These are phyloP conservation scores for Tolypocladium cylindrosporum DNA, from an alignment of 2,329 filamentous ascomycete genomes.

Conservation along the genomic window DNA sequence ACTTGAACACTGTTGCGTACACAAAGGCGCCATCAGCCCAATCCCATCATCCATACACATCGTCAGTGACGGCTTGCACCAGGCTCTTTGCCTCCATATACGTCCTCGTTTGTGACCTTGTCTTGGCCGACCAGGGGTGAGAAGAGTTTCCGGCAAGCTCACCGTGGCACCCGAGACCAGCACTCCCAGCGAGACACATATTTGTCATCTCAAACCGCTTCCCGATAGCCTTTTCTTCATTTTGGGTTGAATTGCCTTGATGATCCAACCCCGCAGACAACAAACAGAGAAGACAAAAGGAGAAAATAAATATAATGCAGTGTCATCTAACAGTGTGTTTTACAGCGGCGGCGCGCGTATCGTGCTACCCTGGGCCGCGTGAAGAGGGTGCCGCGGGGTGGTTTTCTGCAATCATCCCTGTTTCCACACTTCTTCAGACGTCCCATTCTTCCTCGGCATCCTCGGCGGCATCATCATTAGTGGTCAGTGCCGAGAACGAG, in stretches of 20 bases:
- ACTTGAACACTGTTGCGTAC: neutral
- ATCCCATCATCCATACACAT: neutral
- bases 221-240: neutral
- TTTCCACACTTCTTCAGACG: slow-evolving; percentile 23
- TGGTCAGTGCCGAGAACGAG: slow-evolving; percentile 39
- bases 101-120: neutral
- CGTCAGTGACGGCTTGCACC: neutral
- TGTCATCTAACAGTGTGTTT: slow-evolving; percentile 1
- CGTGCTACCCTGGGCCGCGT: neutral
- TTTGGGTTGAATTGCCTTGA: slow-evolving; percentile 8
- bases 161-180: neutral
- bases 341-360: slow-evolving; percentile 1
- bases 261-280: slow-evolving; percentile 11
- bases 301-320: slow-evolving; percentile 5
- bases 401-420: neutral
- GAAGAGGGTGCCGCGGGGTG: neutral
- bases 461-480: slow-evolving; percentile 27
- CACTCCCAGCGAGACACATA: neutral
- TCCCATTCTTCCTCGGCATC: slow-evolving; percentile 42
- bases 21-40: neutral
- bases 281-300: slow-evolving; percentile 9
- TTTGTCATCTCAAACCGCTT: neutral
- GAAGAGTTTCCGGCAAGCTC: neutral
- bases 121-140: neutral
- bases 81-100: neutral